Evolutionary conservation across 495 filamentous ascomycete genomes (phyloP).

Genomic region (Penicillium waksmanii): DNA sequence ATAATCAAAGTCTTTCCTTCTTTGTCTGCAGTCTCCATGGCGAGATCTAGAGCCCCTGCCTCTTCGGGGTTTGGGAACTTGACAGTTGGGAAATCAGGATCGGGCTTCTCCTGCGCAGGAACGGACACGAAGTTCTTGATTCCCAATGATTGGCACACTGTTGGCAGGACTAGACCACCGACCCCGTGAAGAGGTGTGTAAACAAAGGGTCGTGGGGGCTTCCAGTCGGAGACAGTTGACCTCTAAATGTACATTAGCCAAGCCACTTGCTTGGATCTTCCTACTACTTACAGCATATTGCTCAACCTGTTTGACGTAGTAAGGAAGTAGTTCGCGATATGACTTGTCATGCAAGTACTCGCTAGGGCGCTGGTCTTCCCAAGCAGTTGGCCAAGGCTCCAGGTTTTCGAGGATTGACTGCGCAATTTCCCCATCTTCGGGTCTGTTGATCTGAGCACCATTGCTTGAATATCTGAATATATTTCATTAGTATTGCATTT

Average conservation of each 20-base stretch:
- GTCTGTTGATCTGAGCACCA: constrained; percentile 72
- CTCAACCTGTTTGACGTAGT: constrained; percentile 49
- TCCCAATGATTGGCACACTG: constrained; percentile 48
- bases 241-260: constrained; percentile 25
- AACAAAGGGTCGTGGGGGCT: constrained; percentile 50
- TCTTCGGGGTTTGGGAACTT: constrained; percentile 76
- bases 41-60: constrained; percentile 66
- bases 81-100: constrained; percentile 73
- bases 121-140: constrained; percentile 50
- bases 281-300: constrained; percentile 39
- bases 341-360: constrained; percentile 44
- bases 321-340: constrained; percentile 42
- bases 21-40: constrained; percentile 58
- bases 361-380: constrained; percentile 54
- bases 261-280: neutral
- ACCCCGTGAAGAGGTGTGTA: constrained; percentile 77
- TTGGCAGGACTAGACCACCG: constrained; percentile 54
- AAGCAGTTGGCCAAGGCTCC: constrained; percentile 51
- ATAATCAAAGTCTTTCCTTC: constrained; percentile 56
- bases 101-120: constrained; percentile 55
- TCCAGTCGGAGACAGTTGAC: constrained; percentile 38
- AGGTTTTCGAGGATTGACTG: constrained; percentile 61
- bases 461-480: constrained; percentile 61
- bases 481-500: neutral
- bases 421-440: constrained; percentile 64